Evolutionary conservation across 257 asterid species (phyloP).

Genomic region (Ilex aquifolium): DNA sequence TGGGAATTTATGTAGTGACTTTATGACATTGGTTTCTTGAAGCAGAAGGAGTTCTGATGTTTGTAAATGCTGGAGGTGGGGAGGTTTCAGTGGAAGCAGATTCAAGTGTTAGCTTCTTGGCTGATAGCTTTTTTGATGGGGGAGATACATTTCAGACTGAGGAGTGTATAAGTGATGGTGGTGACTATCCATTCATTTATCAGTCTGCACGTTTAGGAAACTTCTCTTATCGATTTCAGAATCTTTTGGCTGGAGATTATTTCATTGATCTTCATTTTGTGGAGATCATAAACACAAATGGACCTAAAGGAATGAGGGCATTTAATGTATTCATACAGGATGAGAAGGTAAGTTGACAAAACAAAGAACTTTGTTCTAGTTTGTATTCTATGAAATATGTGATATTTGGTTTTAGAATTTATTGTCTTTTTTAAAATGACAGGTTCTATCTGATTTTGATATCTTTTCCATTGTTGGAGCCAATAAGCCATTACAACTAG

Average conservation of each 20-base stretch:
- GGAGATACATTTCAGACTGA: constrained; percentile 83
- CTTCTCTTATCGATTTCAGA: constrained; percentile 55
- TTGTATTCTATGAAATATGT: constrained; percentile 4
- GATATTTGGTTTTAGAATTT: background rate
- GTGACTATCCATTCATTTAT: constrained; percentile 66
- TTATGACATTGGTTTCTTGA: constrained; percentile 18
- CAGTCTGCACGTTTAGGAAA: constrained; percentile 80
- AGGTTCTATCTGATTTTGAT: constrained; percentile 85
- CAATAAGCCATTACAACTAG: constrained; percentile 80
- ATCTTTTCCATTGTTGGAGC: constrained; percentile 87
- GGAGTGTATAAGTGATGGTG: constrained; percentile 61
- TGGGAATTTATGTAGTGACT: constrained; percentile 7
- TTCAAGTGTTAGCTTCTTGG: constrained; percentile 40
- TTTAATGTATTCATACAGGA: constrained; percentile 81
- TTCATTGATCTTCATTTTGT: constrained; percentile 78
- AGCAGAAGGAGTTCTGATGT: constrained; percentile 64
- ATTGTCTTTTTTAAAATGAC: constrained; percentile 16
- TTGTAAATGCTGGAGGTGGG: constrained; percentile 74
- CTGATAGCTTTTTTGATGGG: constrained; percentile 68
- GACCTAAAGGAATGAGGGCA: constrained; percentile 94
- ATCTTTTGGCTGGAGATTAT: constrained; percentile 68
- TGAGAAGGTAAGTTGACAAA: constrained; percentile 63
- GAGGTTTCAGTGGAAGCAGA: constrained; percentile 36
- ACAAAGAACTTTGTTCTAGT: background rate
- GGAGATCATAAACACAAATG: constrained; percentile 70